phyloP scores from a whole-genome alignment of 257 asterid species.

The Capsicum chinense region DNA sequence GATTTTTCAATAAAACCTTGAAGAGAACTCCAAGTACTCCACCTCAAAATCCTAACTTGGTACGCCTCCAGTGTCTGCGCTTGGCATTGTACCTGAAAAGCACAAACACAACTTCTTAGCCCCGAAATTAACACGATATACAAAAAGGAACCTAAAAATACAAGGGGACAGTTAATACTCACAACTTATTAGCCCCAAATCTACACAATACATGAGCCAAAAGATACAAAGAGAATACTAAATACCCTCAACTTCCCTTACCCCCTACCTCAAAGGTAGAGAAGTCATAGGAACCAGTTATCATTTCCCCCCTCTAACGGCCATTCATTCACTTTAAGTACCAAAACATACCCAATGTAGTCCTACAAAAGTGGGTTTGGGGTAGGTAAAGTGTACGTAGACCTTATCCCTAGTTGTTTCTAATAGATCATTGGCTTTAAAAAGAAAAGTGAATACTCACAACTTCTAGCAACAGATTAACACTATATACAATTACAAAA shows the following conservation, averaged over 20 bases:
- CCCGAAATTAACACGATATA: neutral
- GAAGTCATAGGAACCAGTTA: too few relatives aligned
- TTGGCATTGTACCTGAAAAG: slow-evolving; percentile 43
- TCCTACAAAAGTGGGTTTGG: too few relatives aligned
- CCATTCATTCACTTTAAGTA: too few relatives aligned
- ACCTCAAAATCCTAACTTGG: slow-evolving; percentile 44
- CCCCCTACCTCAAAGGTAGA: too few relatives aligned
- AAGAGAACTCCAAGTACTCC: slow-evolving; percentile 1
- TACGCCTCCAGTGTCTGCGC: slow-evolving; percentile 51
- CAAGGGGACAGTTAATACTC: neutral
- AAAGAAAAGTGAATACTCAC: neutral
- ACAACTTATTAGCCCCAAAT: too few relatives aligned
- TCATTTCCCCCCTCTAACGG: too few relatives aligned
- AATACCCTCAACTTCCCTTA: too few relatives aligned
- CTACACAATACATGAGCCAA: neutral
- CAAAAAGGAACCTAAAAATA: neutral
- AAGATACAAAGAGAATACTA: too few relatives aligned
- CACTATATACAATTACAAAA: neutral
- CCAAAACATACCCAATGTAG: too few relatives aligned
- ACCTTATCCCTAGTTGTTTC: too few relatives aligned
- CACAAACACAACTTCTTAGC: neutral
- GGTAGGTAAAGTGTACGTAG: too few relatives aligned
- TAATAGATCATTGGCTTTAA: too few relatives aligned
- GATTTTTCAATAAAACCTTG: neutral
- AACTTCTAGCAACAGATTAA: neutral